Conservation (phyloP, 2,329 filamentous ascomycete genomes). For the Xylariales sp. region DNA sequence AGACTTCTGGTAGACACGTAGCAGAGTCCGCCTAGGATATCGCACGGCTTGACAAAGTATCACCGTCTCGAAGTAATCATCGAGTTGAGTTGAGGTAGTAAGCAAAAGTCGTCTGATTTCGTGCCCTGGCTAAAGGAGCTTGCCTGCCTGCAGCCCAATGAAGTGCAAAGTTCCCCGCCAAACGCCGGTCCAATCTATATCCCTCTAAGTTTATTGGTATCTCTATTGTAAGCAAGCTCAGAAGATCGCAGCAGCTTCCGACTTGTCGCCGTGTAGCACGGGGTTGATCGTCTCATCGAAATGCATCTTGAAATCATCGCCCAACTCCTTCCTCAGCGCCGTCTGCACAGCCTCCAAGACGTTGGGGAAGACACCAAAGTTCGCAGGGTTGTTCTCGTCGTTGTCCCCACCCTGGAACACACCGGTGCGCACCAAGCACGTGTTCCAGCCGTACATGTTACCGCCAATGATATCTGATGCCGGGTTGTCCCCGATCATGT, state of each 20-base stretch:
- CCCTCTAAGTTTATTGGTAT: no score
- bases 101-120: no score
- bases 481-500: slow-evolving; percentile 75
- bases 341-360: slow-evolving; percentile 67
- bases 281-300: slow-evolving; percentile 71
- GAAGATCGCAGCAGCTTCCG: slow-evolving; percentile 41
- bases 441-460: slow-evolving; percentile 81
- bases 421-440: slow-evolving; percentile 71
- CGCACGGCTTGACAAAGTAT: no score
- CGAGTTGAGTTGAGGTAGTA: no score
- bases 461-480: slow-evolving; percentile 70
- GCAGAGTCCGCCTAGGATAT: no score
- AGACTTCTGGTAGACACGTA: no score
- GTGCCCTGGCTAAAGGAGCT: no score
- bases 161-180: no score
- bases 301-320: slow-evolving; percentile 68
- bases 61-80: no score
- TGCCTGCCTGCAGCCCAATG: no score
- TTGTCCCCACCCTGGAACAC: slow-evolving; percentile 75
- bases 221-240: no score
- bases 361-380: slow-evolving; percentile 70
- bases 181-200: no score
- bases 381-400: slow-evolving; percentile 71
- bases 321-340: slow-evolving; percentile 64
- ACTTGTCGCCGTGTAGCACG: slow-evolving; percentile 46